Evolutionary conservation across 768 basidiomycete species (phyloP).

Genomic region (Suillus tomentosus): DNA sequence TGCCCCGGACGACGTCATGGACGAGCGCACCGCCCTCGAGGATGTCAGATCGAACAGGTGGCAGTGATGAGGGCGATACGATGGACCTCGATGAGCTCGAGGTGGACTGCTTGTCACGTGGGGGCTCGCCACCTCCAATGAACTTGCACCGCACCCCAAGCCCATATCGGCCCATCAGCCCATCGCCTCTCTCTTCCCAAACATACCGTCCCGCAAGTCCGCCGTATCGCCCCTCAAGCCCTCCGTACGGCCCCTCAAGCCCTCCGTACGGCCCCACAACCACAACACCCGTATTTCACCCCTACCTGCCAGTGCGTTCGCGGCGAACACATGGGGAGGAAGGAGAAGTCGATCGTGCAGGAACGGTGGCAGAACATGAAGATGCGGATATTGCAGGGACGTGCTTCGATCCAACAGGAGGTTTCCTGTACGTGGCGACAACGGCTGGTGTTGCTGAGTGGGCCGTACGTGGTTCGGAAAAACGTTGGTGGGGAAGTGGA

Average conservation of each 20-base stretch:
- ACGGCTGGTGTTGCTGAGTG: conserved; percentile 74
- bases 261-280: conserved; percentile 13
- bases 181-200: conserved; percentile 25
- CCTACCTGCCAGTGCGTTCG: background rate
- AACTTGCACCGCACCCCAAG: conserved; percentile 1
- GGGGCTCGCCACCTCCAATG: conserved; percentile 44
- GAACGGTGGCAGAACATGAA: background rate
- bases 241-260: conserved; percentile 17
- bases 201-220: background rate
- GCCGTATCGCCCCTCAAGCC: conserved; percentile 15
- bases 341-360: conserved; percentile 1
- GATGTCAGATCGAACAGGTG: conserved; percentile 25
- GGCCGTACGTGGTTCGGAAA: conserved; percentile 69
- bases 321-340: background rate
- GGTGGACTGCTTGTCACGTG: conserved; percentile 54
- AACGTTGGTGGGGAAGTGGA: conserved; percentile 68
- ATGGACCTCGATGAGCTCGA: conserved; percentile 54
- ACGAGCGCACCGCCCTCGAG: conserved; percentile 15
- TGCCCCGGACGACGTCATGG: conserved; percentile 20
- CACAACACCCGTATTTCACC: background rate
- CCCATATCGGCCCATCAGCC: conserved; percentile 27
- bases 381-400: conserved; percentile 64
- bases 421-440: conserved; percentile 68
- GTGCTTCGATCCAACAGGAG: conserved; percentile 73
- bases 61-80: conserved; percentile 41